Conservation (phyloP, 2,329 filamentous ascomycete species). For the Aspergillus uvarum region DNA sequence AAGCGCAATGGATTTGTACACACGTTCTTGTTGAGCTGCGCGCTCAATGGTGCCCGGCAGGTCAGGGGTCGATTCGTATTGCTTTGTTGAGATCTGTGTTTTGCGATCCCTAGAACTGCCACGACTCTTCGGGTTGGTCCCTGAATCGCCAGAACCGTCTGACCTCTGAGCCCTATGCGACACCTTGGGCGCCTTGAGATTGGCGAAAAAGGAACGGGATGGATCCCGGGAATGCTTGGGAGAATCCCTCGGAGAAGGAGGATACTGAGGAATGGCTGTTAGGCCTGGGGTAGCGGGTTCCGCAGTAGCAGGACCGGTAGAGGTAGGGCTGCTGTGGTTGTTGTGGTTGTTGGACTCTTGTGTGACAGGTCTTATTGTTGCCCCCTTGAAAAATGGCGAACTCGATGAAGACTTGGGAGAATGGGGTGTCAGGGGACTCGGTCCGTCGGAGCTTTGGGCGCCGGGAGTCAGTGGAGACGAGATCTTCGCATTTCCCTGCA, state of each 20-base stretch:
- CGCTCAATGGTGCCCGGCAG: slow-evolving; percentile 34
- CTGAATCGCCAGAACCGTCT: slow-evolving; percentile 39
- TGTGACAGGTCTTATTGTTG: slow-evolving; percentile 44
- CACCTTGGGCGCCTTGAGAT: slow-evolving; percentile 48
- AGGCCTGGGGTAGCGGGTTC: slow-evolving; percentile 43
- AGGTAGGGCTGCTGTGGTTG: slow-evolving; percentile 32
- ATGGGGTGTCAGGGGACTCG: slow-evolving; percentile 38
- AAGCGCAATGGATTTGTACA: slow-evolving; percentile 7
- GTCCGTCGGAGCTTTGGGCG: slow-evolving; percentile 36
- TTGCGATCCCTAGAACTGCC: slow-evolving; percentile 47
- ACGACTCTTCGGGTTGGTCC: slow-evolving; percentile 42
- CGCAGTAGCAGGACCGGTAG: slow-evolving; percentile 24
- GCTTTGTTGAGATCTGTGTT: slow-evolving; percentile 34
- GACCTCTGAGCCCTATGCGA: slow-evolving; percentile 44
- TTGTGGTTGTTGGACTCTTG: slow-evolving; percentile 33
- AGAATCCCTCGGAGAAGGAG: slow-evolving; percentile 43
- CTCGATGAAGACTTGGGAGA: slow-evolving; percentile 41
- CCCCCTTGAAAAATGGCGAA: slow-evolving; percentile 38
- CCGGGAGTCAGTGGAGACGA: slow-evolving; percentile 36
- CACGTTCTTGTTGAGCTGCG: slow-evolving; percentile 31
- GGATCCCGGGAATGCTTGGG: slow-evolving; percentile 45
- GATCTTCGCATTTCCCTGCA: slow-evolving; percentile 30
- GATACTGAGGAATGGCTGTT: slow-evolving; percentile 48
- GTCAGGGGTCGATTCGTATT: slow-evolving; percentile 45
- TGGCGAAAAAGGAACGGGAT: slow-evolving; percentile 49